Percentiles rank a stretch among this genome's conserved stretches.
phyloP scores from a whole-genome alignment of 495 filamentous ascomycete species.

The Aspergillus haitiensis region DNA sequence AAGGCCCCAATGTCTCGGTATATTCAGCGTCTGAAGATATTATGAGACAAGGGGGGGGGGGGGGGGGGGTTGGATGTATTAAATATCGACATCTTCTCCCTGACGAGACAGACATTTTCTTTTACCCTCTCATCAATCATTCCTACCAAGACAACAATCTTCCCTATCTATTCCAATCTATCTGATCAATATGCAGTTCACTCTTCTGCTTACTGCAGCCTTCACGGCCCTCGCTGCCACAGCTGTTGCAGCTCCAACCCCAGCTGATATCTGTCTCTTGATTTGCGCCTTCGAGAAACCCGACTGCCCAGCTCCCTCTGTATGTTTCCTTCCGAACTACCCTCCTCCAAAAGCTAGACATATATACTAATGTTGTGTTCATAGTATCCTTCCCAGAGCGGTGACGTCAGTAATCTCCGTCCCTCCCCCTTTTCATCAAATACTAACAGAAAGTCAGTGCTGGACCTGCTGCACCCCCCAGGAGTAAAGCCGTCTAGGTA shows the following conservation, averaged over 20 bases:
- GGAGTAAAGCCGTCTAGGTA: neutral
- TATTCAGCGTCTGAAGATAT: neutral
- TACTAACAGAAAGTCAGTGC: neutral
- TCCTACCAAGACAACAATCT: no score
- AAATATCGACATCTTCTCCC: neutral
- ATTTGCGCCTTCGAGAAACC: neutral
- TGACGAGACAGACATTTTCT: neutral
- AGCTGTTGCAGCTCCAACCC: neutral
- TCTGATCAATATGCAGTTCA: neutral
- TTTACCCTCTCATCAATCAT: neutral
- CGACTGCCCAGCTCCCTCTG: neutral
- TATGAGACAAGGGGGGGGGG: neutral
- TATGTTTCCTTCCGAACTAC: neutral
- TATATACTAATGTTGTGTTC: neutral
- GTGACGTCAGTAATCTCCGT: neutral
- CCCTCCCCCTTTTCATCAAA: neutral
- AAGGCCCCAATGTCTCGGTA: neutral
- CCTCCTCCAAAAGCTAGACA: neutral
- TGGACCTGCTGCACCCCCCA: slow-evolving; percentile 2
- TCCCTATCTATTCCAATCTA: neutral
- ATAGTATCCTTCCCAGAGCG: neutral
- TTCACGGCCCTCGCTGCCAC: slow-evolving; percentile 1
- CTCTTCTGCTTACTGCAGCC: neutral
- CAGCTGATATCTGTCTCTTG: neutral
- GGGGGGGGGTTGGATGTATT: no score